These are phyloP conservation scores for Monilinia fructicola DNA, from an alignment of 2,329 filamentous ascomycete genomes.

Conservation along the genomic window DNA sequence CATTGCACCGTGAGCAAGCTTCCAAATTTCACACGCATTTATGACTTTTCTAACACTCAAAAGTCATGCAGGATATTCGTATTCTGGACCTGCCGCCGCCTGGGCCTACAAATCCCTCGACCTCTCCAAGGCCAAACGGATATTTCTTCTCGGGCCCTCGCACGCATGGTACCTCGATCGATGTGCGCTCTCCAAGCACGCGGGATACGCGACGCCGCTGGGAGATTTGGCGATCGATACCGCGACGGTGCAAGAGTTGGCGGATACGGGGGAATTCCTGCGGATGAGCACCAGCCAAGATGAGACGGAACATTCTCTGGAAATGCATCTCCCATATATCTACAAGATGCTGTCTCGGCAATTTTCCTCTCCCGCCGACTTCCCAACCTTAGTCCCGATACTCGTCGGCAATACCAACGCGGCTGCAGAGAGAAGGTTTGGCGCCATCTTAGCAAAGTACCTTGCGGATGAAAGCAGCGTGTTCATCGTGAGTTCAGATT, in stretches of 20 bases:
- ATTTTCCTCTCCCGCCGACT: conserved; percentile 48
- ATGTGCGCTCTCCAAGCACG: conserved; percentile 73
- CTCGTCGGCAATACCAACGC: conserved; percentile 75
- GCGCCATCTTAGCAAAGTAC: conserved; percentile 72
- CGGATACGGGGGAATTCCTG: conserved; percentile 55
- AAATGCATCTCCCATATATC: conserved; percentile 95
- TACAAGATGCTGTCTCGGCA: conserved; percentile 68
- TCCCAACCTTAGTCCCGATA: conserved; percentile 79
- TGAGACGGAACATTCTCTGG: conserved; percentile 84
- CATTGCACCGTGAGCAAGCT: conserved; percentile 78
- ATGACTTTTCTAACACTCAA: neutral
- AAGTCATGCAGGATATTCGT: conserved; percentile 91
- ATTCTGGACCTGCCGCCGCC: conserved; percentile 87
- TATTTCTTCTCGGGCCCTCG: conserved; percentile 91
- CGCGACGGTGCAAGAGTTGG: conserved; percentile 52
- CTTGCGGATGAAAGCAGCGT: conserved; percentile 71
- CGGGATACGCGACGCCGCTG: conserved; percentile 70
- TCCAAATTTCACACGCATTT: conserved; percentile 8
- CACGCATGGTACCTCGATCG: conserved; percentile 80
- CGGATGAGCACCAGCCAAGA: conserved; percentile 68
- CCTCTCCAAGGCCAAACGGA: conserved; percentile 70
- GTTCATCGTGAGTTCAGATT: conserved; percentile 91
- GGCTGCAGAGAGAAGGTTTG: conserved; percentile 65
- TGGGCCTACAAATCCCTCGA: conserved; percentile 93
- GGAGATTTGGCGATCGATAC: conserved; percentile 68